A percentile compares a stretch with the other conserved stretches of the same genome.
Evolutionary conservation across 306 rosid species (phyloP).

Genomic region (Luffa aegyptiaca): DNA sequence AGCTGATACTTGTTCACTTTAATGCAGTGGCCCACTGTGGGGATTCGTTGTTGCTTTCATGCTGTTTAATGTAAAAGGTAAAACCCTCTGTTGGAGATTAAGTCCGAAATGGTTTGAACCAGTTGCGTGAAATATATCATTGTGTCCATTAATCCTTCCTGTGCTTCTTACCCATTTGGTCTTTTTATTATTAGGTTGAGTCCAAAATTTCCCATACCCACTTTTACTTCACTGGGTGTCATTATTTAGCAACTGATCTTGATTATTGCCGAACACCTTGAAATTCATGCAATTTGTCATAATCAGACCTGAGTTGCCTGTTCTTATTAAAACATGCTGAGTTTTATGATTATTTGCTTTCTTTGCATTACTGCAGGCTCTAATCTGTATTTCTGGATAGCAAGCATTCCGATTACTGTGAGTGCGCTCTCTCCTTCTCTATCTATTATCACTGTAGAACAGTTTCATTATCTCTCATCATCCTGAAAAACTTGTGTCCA

Average conservation of each 20-base stretch:
- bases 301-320: background rate
- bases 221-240: background rate
- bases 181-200: background rate
- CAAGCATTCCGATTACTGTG: conserved; percentile 70
- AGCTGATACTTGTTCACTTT: background rate
- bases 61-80: conserved; percentile 91
- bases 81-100: background rate
- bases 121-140: background rate
- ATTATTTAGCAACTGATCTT: background rate
- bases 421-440: conserved; percentile 23
- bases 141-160: background rate
- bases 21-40: conserved; percentile 78
- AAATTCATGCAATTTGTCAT: background rate
- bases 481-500: background rate
- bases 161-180: background rate
- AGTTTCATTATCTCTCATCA: background rate
- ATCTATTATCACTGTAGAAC: background rate
- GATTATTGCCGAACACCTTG: background rate
- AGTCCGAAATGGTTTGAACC: background rate
- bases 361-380: conserved; percentile 49
- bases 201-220: background rate
- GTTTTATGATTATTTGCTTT: background rate
- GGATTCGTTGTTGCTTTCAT: conserved; percentile 93
- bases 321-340: background rate
- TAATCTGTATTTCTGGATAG: conserved; percentile 97